A percentile compares a stretch with the other conserved stretches of the same genome.
Conservation (phyloP, 208 protist species). For the Trypanosoma conorhini region DNA sequence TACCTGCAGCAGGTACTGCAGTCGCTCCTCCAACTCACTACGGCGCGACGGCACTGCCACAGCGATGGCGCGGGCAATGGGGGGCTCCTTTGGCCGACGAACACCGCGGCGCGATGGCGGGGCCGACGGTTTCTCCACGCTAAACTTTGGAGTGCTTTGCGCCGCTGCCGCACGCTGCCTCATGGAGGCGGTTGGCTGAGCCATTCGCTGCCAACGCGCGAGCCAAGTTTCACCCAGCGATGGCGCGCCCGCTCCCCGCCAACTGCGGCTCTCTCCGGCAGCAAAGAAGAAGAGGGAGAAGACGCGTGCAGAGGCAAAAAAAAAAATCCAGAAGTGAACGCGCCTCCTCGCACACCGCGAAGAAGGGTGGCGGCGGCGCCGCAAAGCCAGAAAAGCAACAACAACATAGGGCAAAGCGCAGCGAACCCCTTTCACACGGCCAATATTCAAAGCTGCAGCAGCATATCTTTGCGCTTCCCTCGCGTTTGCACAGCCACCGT, state of each 20-base stretch:
- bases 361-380: no score
- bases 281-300: neutral
- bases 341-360: neutral
- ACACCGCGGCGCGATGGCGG: neutral
- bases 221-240: neutral
- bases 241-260: neutral
- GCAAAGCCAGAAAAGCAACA: neutral
- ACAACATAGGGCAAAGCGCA: neutral
- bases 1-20: constrained; percentile 22
- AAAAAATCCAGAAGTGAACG: neutral
- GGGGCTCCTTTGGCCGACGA: neutral
- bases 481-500: neutral
- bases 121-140: neutral
- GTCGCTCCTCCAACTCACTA: constrained; percentile 24
- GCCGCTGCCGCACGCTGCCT: neutral
- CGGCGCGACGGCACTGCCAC: neutral
- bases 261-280: neutral
- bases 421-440: no score
- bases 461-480: neutral
- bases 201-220: neutral
- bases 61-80: neutral
- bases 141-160: neutral
- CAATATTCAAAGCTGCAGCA: no score
- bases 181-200: neutral
- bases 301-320: neutral